Conservation (phyloP, 768 basidiomycete genomes). For the Boletus speciosus region DNA sequence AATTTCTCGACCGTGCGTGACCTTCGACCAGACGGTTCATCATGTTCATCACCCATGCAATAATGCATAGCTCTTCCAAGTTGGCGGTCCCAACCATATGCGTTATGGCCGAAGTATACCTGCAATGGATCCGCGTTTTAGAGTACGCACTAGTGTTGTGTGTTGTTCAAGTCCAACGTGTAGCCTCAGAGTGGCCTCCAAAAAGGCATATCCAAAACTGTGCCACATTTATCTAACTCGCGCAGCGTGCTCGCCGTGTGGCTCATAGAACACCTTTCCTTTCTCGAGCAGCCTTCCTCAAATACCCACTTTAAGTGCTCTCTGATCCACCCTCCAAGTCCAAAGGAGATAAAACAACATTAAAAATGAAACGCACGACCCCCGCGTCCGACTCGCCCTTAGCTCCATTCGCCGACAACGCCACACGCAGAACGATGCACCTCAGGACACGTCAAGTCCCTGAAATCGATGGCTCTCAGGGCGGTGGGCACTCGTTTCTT, state of each 20-base stretch:
- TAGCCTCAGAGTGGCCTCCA: not conserved
- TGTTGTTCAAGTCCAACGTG: no score
- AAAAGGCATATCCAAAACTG: constrained; percentile 10
- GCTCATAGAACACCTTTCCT: not conserved
- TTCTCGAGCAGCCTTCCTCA: not conserved
- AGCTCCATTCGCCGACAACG: not conserved
- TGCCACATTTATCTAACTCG: not conserved
- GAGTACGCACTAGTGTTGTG: no score
- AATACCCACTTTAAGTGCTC: not conserved
- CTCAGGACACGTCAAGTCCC: constrained; percentile 35
- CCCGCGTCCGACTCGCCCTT: not conserved
- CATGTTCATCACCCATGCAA: constrained; percentile 99
- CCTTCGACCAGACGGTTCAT: constrained; percentile 96
- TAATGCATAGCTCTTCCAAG: no score
- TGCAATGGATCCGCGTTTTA: no score
- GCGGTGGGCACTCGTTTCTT: constrained; percentile 35
- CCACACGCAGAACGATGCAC: not conserved
- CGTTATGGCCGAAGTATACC: no score
- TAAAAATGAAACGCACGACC: not conserved
- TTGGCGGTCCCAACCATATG: no score
- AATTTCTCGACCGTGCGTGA: constrained; percentile 88
- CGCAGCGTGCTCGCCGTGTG: constrained; percentile 1
- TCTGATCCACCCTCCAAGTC: not conserved
- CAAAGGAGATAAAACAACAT: not conserved
- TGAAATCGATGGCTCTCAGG: constrained; percentile 48